These are phyloP conservation scores for Triticum monococcum DNA, from an alignment of 176 grass and related monocot species.

Conservation along the genomic window DNA sequence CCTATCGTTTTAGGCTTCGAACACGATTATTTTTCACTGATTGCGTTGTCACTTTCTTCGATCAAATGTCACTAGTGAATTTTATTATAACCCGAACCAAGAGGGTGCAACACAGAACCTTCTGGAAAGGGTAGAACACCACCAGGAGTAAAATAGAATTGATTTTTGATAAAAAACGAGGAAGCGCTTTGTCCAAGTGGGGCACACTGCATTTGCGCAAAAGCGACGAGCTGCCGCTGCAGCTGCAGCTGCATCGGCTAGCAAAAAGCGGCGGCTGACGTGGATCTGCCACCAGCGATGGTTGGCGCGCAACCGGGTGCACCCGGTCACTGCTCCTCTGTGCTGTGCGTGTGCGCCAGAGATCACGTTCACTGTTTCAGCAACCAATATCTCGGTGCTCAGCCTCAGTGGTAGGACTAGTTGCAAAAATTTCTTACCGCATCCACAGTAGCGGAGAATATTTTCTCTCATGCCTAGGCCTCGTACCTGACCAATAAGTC, in stretches of 20 bases:
- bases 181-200: not conserved
- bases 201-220: not conserved
- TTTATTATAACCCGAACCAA: not conserved
- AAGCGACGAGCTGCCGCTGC: not conserved
- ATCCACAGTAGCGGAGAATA: too few species aligned
- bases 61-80: too few species aligned
- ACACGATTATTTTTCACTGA: too few species aligned
- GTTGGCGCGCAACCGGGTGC: not conserved
- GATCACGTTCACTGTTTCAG: too few species aligned
- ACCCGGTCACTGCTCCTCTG: not conserved
- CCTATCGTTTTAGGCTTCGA: too few species aligned
- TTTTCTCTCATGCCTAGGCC: too few species aligned
- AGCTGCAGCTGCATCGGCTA: not conserved
- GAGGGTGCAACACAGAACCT: not conserved
- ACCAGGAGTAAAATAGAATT: not conserved
- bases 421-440: too few species aligned
- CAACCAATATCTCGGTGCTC: too few species aligned
- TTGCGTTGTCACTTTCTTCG: too few species aligned
- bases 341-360: too few species aligned
- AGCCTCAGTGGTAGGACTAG: too few species aligned
- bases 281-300: not conserved
- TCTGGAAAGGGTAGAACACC: not conserved
- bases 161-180: not conserved
- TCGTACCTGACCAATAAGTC: too few species aligned
- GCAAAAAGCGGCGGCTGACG: constrained; percentile 2